Evolutionary conservation across 345 rosid species (phyloP), one percentile per base, ranked within the genome.

Genomic region (Atalantia buxifolia): DNA sequence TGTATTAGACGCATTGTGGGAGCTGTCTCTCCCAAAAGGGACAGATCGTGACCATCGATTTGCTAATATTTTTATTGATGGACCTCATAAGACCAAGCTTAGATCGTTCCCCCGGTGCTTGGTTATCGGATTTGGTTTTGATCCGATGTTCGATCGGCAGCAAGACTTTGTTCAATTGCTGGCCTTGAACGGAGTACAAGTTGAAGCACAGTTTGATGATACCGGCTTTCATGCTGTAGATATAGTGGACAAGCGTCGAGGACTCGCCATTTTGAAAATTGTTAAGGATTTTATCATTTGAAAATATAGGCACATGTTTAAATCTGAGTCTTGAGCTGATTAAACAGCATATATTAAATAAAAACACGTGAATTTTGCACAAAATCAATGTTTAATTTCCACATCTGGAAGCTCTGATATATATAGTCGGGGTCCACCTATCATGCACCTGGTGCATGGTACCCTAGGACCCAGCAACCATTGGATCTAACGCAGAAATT

Each of bases 11-110:
- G 38, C 72, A 5, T 0, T 84, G 57, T 89, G 90, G 90, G 80
- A 79, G 10, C 76, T 87, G 1, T 67, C 86, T 2, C 62, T 89
- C 81, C 92, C 89, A 0, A 60, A 59, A n/a, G 79, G 83, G 13
- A 66, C 82, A 5, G 83, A 89, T 61, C 79, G 86, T 0, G 88
- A 86, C 63, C 90, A 87, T 36, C 69, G 79, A 55, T 87, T 75
- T 36, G 73, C 84, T 28, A 89, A 89, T 63, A 87, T 87, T 3
- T 57, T 42, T 56, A 56, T 24, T 1, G 81, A 78, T 24, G 74
- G 62, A 3, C 62, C 79, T 13, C 71, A 66, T 35, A 81, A 42
- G 72, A 60, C n/a, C 4, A 82, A 74, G 77, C 55, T 72, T 2
- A 4, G 56, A 2, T 38, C 27, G n/a, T 45, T 80, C 2, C 76